Conservation (phyloP, 495 filamentous ascomycete genomes). For the Tuber aestivum region DNA sequence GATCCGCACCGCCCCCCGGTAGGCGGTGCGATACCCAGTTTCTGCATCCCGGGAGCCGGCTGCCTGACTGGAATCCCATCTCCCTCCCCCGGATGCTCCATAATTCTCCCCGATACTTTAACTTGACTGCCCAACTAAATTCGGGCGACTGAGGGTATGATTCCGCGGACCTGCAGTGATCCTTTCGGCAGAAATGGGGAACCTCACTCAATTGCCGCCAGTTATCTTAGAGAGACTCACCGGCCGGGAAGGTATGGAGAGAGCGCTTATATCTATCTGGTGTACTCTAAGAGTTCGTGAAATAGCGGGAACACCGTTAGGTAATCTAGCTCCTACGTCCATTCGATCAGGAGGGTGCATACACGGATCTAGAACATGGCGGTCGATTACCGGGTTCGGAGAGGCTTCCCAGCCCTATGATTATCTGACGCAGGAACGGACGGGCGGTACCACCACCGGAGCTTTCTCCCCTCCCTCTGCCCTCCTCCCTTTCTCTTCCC, state of each 20-base stretch:
- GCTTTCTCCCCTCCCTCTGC: neutral
- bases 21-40: neutral
- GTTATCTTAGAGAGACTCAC: neutral
- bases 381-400: constrained; percentile 3
- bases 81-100: neutral
- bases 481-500: neutral
- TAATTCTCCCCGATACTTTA: neutral
- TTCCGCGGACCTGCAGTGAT: neutral
- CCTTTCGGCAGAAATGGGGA: neutral
- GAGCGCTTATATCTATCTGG: neutral
- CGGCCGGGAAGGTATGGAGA: neutral
- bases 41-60: neutral
- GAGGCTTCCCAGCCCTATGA: neutral
- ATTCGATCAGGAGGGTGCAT: neutral
- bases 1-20: neutral
- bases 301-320: neutral
- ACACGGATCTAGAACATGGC: neutral
- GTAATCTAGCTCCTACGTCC: neutral
- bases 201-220: neutral
- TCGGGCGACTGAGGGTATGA: neutral
- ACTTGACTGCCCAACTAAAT: neutral
- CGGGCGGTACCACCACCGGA: neutral
- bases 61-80: neutral
- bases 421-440: neutral
- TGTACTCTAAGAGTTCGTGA: neutral